phyloP scores from a whole-genome alignment of 106 monocot genomes.

The Acorus gramineus region DNA sequence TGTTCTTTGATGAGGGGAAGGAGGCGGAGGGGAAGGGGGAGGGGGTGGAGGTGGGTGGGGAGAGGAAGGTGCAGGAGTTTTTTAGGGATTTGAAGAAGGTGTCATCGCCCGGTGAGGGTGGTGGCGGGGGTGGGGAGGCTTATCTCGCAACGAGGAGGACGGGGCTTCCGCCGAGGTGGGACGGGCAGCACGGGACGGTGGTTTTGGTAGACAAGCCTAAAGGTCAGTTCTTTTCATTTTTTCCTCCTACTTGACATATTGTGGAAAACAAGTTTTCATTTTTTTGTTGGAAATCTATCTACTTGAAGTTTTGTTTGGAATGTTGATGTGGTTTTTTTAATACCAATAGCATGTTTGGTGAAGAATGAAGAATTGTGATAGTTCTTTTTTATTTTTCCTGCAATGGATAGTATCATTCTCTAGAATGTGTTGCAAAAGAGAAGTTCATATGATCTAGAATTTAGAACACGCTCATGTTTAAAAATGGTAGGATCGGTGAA shows the following conservation, averaged over 20 bases:
- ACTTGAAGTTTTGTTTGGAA: too few species aligned
- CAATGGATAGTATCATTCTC: too few species aligned
- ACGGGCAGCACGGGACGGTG: slow-evolving; percentile 66
- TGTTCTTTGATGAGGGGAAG: slow-evolving; percentile 41
- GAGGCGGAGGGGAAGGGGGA: slow-evolving; percentile 7
- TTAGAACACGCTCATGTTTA: too few species aligned
- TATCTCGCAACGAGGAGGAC: slow-evolving; percentile 53
- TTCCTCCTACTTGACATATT: background rate
- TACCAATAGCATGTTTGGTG: too few species aligned
- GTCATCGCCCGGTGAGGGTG: slow-evolving; percentile 16
- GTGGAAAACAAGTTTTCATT: too few species aligned
- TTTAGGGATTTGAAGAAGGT: slow-evolving; percentile 77
- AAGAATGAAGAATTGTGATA: too few species aligned
- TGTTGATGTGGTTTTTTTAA: too few species aligned
- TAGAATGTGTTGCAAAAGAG: too few species aligned
- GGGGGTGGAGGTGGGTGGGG: slow-evolving; percentile 10
- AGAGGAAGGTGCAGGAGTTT: slow-evolving; percentile 84
- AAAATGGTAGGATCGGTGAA: too few species aligned
- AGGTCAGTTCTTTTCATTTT: slow-evolving; percentile 31
- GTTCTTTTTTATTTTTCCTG: too few species aligned
- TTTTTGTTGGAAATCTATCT: too few species aligned
- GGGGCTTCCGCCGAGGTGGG: slow-evolving; percentile 83
- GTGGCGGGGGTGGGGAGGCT: slow-evolving; percentile 20
- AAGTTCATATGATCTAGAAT: too few species aligned
- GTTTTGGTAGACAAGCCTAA: slow-evolving; percentile 95